phyloP scores from a whole-genome alignment of 2,329 filamentous ascomycete species.

The Nothomitra cinnamomea region DNA sequence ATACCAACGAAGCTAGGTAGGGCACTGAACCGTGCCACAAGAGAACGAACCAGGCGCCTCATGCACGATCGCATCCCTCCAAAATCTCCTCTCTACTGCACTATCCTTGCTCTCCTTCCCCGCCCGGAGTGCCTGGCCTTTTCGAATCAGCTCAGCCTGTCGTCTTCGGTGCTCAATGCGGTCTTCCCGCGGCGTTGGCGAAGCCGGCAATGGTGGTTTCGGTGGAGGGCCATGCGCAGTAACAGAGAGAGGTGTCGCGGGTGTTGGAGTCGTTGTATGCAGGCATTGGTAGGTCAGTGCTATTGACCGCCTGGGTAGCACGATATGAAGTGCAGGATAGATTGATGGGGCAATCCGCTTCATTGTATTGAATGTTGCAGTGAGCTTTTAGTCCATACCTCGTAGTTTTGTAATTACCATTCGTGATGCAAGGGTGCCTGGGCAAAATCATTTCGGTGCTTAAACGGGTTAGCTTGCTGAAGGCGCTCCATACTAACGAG shows the following conservation, averaged over 20 bases:
- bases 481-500: no score
- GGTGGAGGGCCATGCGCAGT: constrained; percentile 44
- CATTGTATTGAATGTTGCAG: background rate
- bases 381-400: background rate
- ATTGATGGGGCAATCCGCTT: background rate
- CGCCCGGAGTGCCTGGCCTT: constrained; percentile 27
- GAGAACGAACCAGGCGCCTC: constrained; percentile 41
- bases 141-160: constrained; percentile 31
- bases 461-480: no score
- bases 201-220: constrained; percentile 32
- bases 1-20: background rate
- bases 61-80: constrained; percentile 64
- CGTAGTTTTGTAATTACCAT: no score
- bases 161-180: constrained; percentile 30
- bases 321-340: background rate
- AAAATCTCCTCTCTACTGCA: constrained; percentile 52
- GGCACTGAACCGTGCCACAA: constrained; percentile 6
- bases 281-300: background rate
- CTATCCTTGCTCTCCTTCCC: background rate
- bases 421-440: no score
- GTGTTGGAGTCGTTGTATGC: constrained; percentile 17
- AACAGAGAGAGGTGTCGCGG: constrained; percentile 38
- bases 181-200: constrained; percentile 28
- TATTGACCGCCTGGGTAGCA: background rate
- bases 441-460: no score